Evolutionary conservation across 305 asterid genomes (phyloP), one percentile per base, ranked within the genome.

Genomic region (Fraxinus sp.): DNA sequence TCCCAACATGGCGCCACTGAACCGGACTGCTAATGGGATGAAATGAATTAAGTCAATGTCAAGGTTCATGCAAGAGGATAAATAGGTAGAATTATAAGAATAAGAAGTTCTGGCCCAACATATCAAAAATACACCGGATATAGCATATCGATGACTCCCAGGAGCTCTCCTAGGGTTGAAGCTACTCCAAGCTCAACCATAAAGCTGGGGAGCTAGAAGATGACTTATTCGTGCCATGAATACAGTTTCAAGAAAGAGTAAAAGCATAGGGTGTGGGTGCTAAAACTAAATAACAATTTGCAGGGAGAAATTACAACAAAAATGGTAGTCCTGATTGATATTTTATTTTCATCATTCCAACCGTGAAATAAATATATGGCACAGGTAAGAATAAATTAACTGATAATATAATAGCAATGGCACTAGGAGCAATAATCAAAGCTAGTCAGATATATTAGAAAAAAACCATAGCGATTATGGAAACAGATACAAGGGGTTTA

Each of bases 391-490:
- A 46, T 49, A 18, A 43, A 22, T 57, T 77, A 81, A 52, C 77
- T 59, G 28, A 84, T 76, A 77, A 57, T 77, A 77, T 30, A 85
- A 80, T 71, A 41, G 49, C 10, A 41, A 41, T 41, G 14, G 59
- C 14, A 49, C 77, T 62, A 83, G 41, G 71, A 49, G 33, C 30
- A 59, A 74, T 80, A 86, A 41, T 74, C 33, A 85, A 57, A 81
- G 70, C 35, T 28, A 52, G 37, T 74, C 28, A 77, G 77, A 78
- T 62, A 78, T 79, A 82, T 79, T 26, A 37, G 49, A 70, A 46
- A 18, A 80, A 83, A 76, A 72, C 73, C 84, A 82, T 85, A 83
- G 78, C 85, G 74, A 66, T 77, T 46, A 72, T 39, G 5, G 35
- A 77, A 80, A 79, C 39, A 14, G 78, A 74, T 33, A 79, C 4